Evolutionary conservation across 495 filamentous ascomycete genomes (phyloP), one percentile per base, ranked within the genome.

Genomic region (Neurospora sp.): DNA sequence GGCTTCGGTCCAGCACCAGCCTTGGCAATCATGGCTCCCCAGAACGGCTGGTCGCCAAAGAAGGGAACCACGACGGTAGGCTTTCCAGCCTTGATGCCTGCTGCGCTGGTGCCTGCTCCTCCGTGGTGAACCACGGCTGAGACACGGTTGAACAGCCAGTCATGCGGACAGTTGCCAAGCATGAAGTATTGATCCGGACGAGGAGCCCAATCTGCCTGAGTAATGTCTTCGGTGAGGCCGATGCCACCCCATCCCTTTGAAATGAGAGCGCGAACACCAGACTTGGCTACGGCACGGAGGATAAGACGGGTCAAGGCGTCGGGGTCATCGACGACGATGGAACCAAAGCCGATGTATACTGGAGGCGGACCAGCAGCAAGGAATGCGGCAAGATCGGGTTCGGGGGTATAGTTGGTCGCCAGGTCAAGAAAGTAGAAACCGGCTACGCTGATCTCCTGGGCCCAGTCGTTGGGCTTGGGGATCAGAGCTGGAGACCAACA

Each of bases 11-110:
- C 93, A 1, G 92, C 93, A 6, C 91, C 90, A 20, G 91, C 89
- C 61, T 81, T 83, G 3, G 89, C 89, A 27, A 95, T 87, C 86
- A 95, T 92, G 2, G 86, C 82, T 20, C 92, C 93, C 93, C 93
- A 95, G 73, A 94, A 95, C 2, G 91, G 90, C 77, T 95, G 92
- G 71, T 95, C 93, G 5, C 93, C 93, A 75, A 96, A 95, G 82
- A 96, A 96, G 0, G 93, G 93, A 9, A 96, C 88, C 35, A 96
- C 85, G 1, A 92, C 85, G 0, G 93, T 94, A 4, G 93, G 92
- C 42, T 87, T 86, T 1, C 90, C 91, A 0, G 85, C 80, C 3
- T 88, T 84, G 68, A 96, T 88, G 5, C 93, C 92, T 3, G 89
- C 89, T 3, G 93, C 93, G 10, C 91, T 94, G 10, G 93, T 95